Conservation (phyloP, 2,329 filamentous ascomycete species). For the Xylariaceae sp. region DNA sequence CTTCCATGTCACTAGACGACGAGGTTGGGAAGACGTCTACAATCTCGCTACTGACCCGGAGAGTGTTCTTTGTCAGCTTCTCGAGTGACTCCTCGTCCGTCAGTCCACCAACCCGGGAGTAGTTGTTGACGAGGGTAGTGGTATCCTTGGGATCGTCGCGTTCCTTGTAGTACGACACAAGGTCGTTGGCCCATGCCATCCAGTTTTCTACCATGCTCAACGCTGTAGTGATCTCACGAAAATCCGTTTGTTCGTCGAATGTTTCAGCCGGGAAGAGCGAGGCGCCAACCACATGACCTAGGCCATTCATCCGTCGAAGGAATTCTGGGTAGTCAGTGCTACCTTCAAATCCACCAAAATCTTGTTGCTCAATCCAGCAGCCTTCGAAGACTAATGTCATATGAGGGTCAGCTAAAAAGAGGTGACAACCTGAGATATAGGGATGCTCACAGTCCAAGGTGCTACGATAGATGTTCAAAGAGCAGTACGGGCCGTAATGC, state of each 20-base stretch:
- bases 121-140: slow-evolving; percentile 18
- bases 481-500: slow-evolving; percentile 18
- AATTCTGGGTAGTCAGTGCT: slow-evolving; percentile 19
- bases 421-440: slow-evolving; percentile 10
- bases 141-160: slow-evolving; percentile 18
- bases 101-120: slow-evolving; percentile 9
- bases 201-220: slow-evolving; percentile 19
- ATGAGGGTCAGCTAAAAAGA: not conserved
- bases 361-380: slow-evolving; percentile 22
- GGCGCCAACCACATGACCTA: slow-evolving; percentile 5
- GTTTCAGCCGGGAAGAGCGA: slow-evolving; percentile 1
- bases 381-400: not conserved
- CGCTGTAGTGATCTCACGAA: slow-evolving; percentile 16
- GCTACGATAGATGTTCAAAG: slow-evolving; percentile 17
- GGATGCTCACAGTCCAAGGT: slow-evolving; percentile 1
- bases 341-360: slow-evolving; percentile 17
- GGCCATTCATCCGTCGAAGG: slow-evolving; percentile 20
- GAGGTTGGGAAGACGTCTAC: slow-evolving; percentile 13
- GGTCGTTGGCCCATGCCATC: slow-evolving; percentile 20
- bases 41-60: slow-evolving; percentile 15
- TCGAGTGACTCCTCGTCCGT: slow-evolving; percentile 13
- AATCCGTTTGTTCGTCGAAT: slow-evolving; percentile 15
- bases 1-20: not conserved
- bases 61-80: slow-evolving; percentile 15
- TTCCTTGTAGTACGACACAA: slow-evolving; percentile 23